Conservation (phyloP, 2,329 filamentous ascomycete genomes). For the Cytospora piceae region DNA sequence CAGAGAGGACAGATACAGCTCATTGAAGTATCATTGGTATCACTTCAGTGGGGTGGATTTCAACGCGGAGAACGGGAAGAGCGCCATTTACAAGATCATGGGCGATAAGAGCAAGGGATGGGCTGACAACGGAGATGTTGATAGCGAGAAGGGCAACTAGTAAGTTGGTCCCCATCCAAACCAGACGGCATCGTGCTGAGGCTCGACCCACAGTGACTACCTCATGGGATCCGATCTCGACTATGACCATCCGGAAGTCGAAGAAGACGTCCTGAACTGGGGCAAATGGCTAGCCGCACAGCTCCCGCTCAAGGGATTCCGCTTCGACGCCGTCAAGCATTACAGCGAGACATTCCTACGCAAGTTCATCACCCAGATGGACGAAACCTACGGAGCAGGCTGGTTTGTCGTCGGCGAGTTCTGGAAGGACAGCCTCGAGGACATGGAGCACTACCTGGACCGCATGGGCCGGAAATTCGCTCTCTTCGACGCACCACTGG, state of each 20-base stretch:
- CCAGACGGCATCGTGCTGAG: not conserved
- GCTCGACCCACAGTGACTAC: conserved; percentile 57
- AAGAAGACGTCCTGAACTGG: conserved; percentile 67
- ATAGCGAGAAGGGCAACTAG: conserved; percentile 66
- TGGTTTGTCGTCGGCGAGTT: conserved; percentile 47
- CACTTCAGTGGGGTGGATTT: conserved; percentile 74
- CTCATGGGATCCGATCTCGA: conserved; percentile 76
- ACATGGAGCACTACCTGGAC: conserved; percentile 40
- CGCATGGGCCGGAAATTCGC: conserved; percentile 60
- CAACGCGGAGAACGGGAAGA: conserved; percentile 60
- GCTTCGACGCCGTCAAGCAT: conserved; percentile 75
- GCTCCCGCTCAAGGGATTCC: conserved; percentile 65
- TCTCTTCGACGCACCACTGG: conserved; percentile 70
- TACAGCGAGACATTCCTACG: conserved; percentile 69
- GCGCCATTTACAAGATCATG: conserved; percentile 70
- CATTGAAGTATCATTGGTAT: conserved; percentile 69
- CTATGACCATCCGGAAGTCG: conserved; percentile 65
- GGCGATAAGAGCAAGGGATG: conserved; percentile 65
- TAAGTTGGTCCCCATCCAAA: conserved; percentile 41
- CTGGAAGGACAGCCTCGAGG: conserved; percentile 44
- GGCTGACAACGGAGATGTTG: conserved; percentile 63
- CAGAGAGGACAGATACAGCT: conserved; percentile 63
- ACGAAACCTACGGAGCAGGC: conserved; percentile 45
- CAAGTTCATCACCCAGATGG: conserved; percentile 64
- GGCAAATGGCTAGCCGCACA: conserved; percentile 67